Evolutionary conservation across 2,329 filamentous ascomycete species (phyloP).

Genomic region (Colletotrichum graminicola): DNA sequence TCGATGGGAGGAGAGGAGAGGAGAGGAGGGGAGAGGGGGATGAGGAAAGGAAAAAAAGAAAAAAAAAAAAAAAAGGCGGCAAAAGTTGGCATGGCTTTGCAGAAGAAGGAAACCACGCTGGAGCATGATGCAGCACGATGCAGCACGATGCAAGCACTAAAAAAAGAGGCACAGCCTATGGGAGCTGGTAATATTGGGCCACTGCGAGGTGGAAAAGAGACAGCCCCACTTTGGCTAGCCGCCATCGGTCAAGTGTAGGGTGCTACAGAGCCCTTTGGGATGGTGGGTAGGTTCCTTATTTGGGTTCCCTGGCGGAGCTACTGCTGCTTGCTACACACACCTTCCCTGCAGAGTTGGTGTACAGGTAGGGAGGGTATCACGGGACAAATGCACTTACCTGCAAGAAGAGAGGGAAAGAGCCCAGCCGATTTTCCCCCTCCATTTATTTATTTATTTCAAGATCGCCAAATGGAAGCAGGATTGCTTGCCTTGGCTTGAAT

Average conservation of each 20-base stretch:
- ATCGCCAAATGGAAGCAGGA: neutral
- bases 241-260: constrained; percentile 16
- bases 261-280: constrained; percentile 4
- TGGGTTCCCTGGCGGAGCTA: constrained; percentile 31
- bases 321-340: constrained; percentile 28
- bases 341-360: constrained; percentile 16
- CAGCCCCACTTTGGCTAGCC: constrained; percentile 32
- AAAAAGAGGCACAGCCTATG: constrained; percentile 19
- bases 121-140: constrained; percentile 36
- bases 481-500: neutral
- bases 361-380: neutral
- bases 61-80: neutral
- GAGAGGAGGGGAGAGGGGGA: neutral
- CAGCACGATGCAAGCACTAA: constrained; percentile 39
- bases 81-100: constrained; percentile 39
- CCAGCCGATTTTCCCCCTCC: too few species aligned
- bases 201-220: neutral
- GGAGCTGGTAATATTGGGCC: neutral
- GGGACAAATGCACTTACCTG: neutral
- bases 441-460: neutral
- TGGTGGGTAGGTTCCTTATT: constrained; percentile 31
- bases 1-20: neutral
- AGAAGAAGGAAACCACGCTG: constrained; percentile 35
- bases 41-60: too few species aligned
- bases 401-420: neutral